A percentile compares a stretch with the other conserved stretches of the same genome.
Conservation (phyloP, 2,329 filamentous ascomycete genomes). For the Bipolaris cookei region DNA sequence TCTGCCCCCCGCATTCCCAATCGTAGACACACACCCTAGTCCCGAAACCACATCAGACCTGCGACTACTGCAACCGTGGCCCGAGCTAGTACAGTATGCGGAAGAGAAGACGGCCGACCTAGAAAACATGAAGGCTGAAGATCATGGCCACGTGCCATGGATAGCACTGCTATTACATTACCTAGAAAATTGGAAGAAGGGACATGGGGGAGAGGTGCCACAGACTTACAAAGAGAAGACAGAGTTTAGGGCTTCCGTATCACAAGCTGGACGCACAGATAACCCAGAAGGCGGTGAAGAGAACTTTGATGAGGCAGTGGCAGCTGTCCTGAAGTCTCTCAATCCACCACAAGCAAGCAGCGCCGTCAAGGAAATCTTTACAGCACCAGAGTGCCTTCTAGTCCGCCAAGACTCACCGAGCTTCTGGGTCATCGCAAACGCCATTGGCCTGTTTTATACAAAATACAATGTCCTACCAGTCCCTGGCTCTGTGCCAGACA, state of each 20-base stretch:
- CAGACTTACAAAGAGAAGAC: conserved; percentile 83
- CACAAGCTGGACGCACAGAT: conserved; percentile 69
- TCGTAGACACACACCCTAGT: conserved; percentile 95
- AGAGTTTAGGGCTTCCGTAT: conserved; percentile 76
- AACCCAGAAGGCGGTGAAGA: conserved; percentile 89
- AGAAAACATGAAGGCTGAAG: conserved; percentile 72
- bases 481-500: conserved; percentile 88
- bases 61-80: conserved; percentile 83
- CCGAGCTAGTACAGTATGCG: conserved; percentile 74
- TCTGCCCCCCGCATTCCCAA: conserved; percentile 80
- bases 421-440: conserved; percentile 90
- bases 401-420: conserved; percentile 59
- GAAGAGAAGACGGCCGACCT: conserved; percentile 71
- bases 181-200: conserved; percentile 77
- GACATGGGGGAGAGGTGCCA: conserved; percentile 72
- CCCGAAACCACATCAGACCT: conserved; percentile 84
- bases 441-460: conserved; percentile 77
- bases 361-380: conserved; percentile 78
- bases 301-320: conserved; percentile 92
- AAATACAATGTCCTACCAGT: conserved; percentile 78
- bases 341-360: conserved; percentile 70
- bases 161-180: conserved; percentile 82
- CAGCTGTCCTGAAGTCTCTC: conserved; percentile 87
- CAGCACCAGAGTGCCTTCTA: conserved; percentile 65
- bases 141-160: conserved; percentile 92